Evolutionary conservation across 352 stramenopile species (phyloP).

Genomic region (Pilasporangium apinafurcum): DNA sequence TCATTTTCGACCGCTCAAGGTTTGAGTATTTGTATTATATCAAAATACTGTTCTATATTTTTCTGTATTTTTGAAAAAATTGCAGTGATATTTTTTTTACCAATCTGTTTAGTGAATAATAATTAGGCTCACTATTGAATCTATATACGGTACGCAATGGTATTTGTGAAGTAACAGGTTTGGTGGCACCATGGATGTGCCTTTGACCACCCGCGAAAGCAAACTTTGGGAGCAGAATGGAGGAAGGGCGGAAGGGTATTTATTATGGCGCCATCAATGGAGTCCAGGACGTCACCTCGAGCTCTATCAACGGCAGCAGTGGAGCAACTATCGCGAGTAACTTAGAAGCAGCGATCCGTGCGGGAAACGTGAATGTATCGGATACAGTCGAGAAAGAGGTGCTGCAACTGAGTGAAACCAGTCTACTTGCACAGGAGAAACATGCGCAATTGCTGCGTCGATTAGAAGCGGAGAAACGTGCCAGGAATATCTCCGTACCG

Average conservation of each 20-base stretch:
- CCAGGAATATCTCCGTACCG: constrained; percentile 88
- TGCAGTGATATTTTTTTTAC: too few species aligned
- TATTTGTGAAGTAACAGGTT: too few species aligned
- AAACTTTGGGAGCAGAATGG: constrained; percentile 13
- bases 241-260: constrained; percentile 74
- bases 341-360: constrained; percentile 67
- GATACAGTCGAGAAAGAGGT: constrained; percentile 77
- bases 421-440: constrained; percentile 78
- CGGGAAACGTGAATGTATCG: constrained; percentile 77
- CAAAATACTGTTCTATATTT: too few species aligned
- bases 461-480: constrained; percentile 90
- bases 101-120: too few species aligned
- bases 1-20: too few species aligned
- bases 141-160: too few species aligned
- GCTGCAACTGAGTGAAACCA: constrained; percentile 80
- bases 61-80: too few species aligned
- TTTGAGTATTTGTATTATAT: too few species aligned
- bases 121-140: too few species aligned
- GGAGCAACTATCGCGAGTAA: constrained; percentile 10
- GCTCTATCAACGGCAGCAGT: constrained; percentile 16
- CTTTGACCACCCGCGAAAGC: too few species aligned
- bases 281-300: constrained; percentile 29
- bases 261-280: constrained; percentile 73
- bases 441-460: constrained; percentile 80
- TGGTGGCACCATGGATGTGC: too few species aligned